Base-by-base conservation (phyloP, 2,329 filamentous ascomycete genomes). In the Penicillium fuscoglaucum region DNA sequence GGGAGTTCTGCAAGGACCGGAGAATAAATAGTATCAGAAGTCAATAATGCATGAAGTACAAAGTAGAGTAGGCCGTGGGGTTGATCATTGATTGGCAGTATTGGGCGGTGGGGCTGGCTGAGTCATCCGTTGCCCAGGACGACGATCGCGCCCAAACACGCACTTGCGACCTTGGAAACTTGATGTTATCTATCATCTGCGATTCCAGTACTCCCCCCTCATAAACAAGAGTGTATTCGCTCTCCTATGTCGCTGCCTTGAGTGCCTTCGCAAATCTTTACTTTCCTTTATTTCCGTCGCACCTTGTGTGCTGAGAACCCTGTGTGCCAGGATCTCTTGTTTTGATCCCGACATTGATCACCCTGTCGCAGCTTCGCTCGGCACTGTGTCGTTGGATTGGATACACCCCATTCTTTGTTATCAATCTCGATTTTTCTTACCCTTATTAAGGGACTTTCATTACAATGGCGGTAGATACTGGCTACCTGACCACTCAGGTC, bases 401-500 rank as follows among this genome's bases (percentile, higher is more conserved):
- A 56, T 55, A 55, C 57, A 57, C 46, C 48, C 56, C 53, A 57
- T 60, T 64, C 57, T 46, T 60, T 60, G 58, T 24, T 35, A 63
- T 55, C 58, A 45, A 39, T 45, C 46, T 48, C 24, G 26, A 44
- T 19, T 40, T 41, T 51, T 53, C 40, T 50, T 37, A 39, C 43
- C 64, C 47, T 47, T 21, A n/a, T 26, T 60, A 52, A 64, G 61
- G 61, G 40, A 31, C 24, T 31, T 29, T 46, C 48, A 31, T 52
- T 60, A 59, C 50, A 39, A 78, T 78, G 76, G 71, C 74, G 54
- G 96, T 97, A 87, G 93, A 97, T 78, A 91, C 93, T 59, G 91
- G 90, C 75, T 96, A 96, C 77, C 83, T 98, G 73, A 90, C 91
- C 68, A 91, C 96, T 76, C 95, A 98, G 85, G 91, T 99, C 79